A percentile compares a stretch with the other conserved stretches of the same genome.
Conservation (phyloP, 257 asterid species). For the Penstemon barbatus region DNA sequence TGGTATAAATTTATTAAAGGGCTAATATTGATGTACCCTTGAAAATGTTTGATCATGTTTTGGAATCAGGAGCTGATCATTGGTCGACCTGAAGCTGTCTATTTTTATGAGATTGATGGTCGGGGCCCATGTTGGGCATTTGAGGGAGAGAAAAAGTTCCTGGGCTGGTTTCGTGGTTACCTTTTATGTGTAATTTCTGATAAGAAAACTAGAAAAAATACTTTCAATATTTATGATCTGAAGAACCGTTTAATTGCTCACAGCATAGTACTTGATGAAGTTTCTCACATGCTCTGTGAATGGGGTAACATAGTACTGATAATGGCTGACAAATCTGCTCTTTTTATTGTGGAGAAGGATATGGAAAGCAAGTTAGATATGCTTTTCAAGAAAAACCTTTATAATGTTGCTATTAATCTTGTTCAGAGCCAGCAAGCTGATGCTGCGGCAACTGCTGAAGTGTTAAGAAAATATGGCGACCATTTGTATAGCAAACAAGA, state of each 20-base stretch:
- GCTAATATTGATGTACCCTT: conserved; percentile 2
- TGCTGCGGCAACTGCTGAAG: conserved; percentile 95
- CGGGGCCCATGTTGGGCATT: conserved; percentile 99
- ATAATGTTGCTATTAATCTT: conserved; percentile 86
- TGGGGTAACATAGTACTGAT: conserved; percentile 92
- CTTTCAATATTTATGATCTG: conserved; percentile 83
- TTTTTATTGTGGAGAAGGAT: conserved; percentile 88
- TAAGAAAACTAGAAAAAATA: conserved; percentile 68
- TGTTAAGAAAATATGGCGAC: conserved; percentile 91
- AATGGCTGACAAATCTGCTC: conserved; percentile 79
- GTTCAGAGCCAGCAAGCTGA: conserved; percentile 98
- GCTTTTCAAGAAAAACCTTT: conserved; percentile 97
- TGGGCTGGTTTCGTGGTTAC: conserved; percentile 96
- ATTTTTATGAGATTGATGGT: conserved; percentile 93
- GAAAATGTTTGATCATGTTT: conserved; percentile 7
- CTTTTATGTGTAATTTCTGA: conserved; percentile 83
- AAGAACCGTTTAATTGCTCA: conserved; percentile 90
- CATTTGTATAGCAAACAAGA: conserved; percentile 82
- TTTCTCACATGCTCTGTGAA: conserved; percentile 93
- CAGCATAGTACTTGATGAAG: conserved; percentile 68
- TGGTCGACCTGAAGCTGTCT: conserved; percentile 94
- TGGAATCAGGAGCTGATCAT: conserved; percentile 77
- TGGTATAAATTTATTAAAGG: not conserved
- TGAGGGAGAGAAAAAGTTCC: conserved; percentile 88
- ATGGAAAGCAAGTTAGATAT: conserved; percentile 97